Evolutionary conservation across 768 basidiomycete genomes (phyloP), one percentile per base, ranked within the genome.

Genomic region (Calocybe indica): DNA sequence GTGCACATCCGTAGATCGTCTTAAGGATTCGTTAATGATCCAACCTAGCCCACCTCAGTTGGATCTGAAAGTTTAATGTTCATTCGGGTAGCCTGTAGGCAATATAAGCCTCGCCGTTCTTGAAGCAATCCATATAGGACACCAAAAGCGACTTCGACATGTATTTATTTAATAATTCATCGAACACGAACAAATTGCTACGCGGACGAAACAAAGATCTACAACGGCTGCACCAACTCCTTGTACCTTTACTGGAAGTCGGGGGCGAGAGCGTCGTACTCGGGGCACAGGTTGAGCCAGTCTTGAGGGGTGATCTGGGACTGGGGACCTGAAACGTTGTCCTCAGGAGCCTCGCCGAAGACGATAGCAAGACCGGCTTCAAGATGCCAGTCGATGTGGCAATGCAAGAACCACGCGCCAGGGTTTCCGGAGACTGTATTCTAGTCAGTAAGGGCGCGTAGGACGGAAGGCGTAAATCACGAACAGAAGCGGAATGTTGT

Each of bases 391-490:
- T 67, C 66, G 33, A 67, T 65, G 56, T 67, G 64, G 43, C 68
- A 68, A 46, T 74, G 73, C 42, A 75, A 62, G 63, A 75, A 70
- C 75, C 79, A 81, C 5, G 76, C 74, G 15, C 83, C 84, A 0
- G 84, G 68, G 62, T 85, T 85, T 50, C 80, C 76, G 34, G 56
- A 60, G 55, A 58, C 53, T 53, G 30, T 33, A 6, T 8, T 12
- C 12, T 5, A 33, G 37, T 11, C 38, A 14, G 32, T 38, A 29
- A 8, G 22, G 13, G 39, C 31, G 9, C 11, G 28, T 10, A 1
- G 6, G 35, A 40, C 15, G 13, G 12, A 14, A 45, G 6, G 11
- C 30, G n/a, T n/a, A 12, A 33, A 15, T 14, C 13, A 55, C 57
- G 14, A 53, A 59, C 58, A 63, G 63, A 66, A 67, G 4, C 67